Evolutionary conservation across 2,329 filamentous ascomycete genomes (phyloP), one percentile per base, ranked within the genome.

Genomic region (Catunica adiposa): DNA sequence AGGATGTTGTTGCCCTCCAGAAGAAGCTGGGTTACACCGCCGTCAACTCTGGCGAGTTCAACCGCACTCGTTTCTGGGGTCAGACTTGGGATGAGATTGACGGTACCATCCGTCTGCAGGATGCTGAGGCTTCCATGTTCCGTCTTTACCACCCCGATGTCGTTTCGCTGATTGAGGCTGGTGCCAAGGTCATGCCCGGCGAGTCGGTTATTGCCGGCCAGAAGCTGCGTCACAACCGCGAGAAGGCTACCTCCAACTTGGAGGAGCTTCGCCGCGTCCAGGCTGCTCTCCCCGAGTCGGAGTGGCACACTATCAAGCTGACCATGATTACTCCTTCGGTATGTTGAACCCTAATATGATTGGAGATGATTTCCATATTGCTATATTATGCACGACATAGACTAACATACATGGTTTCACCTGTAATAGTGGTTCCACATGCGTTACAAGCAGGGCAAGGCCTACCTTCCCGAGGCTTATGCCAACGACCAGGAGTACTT

Each of bases 21-120:
- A 74, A 76, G 55, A 75, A 82, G 56, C 72, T 84, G 1, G 80
- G 83, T 50, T 77, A 83, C 64, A 77, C 78, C 59, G 79, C 77
- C 25, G 73, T 88, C 56, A 84, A 77, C 44, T 82, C 82, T 61
- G 85, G 85, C 64, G 85, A 89, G 68, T 89, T 82, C 65, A 70
- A 68, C 61, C 72, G 74, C 52, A 75, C 72, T 14, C 69, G 71
- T 47, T 74, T 74, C 65, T 74, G 74, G 74, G 74, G 74, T 15
- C 65, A 71, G 6, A 74, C 73, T 66, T 77, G 73, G 73, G 72
- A 76, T 56, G 73, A 77, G 62, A 73, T 77, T 56, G 71, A 71
- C 34, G 74, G 74, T 53, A 73, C 71, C 23, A 63, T 66, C 40
- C 69, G 68, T 11, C 70, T 77, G 1, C 69, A 75, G 61, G 71